Base-by-base conservation (phyloP, 768 basidiomycete genomes). In the Collybiopsis confluens region DNA sequence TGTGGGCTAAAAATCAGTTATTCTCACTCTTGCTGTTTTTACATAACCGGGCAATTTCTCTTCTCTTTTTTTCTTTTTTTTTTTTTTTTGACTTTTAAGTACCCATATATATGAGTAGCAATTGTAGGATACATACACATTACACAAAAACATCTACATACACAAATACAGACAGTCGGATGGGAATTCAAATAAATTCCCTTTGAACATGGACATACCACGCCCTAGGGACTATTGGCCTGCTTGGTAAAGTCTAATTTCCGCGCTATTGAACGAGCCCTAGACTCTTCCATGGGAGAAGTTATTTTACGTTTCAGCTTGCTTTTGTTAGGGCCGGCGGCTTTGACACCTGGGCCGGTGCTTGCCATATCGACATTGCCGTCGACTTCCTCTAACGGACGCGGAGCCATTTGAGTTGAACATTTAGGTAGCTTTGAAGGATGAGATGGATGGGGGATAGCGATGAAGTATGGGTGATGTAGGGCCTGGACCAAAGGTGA, bases 371-470 rank as follows among this genome's bases (percentile, higher is more conserved):
- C 80, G 18, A 84, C 81, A 54, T 89, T 90, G 46, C 83, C 87
- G 52, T 92, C 87, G 10, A 89, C 75, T 60, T 92, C 90, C 61
- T 90, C 90, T 2, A 87, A 77, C 4, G 89, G 83, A 26, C 83
- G 75, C 18, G 71, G 66, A 5, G 70, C 61, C 21, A 72, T 62
- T 54, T 74, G 73, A 5, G 70, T 69, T 28, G 71, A 67, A 53
- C 77, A 79, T 80, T 95, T 92, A 0, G 97, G 97, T 1, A 99
- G 79, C 62, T 91, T 88, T 7, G 85, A 86, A 0, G 93, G 93
- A 58, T 90, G 88, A 0, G 94, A 87, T 0, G 97, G 94, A 59
- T 88, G 83, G 7, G 94, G 94, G 3, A 89, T 73, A 10, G 89
- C 82, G 38, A 81, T 81, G 74, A 98, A 98, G 68, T 96, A 98